phyloP scores from a whole-genome alignment of 192 early-diverging fungal genomes.

The Oehlia diaphana region DNA sequence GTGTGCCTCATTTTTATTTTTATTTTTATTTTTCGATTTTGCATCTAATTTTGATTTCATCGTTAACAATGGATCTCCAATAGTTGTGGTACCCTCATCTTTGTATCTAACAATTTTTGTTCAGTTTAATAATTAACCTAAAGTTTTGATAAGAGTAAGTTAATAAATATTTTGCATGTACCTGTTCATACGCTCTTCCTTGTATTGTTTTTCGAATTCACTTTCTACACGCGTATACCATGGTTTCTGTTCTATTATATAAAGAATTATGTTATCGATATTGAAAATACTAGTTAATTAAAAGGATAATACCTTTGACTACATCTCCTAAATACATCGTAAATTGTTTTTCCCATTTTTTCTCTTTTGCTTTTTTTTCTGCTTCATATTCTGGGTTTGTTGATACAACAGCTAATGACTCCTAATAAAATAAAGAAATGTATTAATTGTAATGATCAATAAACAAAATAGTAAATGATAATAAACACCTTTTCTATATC shows the following conservation, averaged over 20 bases:
- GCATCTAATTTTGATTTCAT: slow-evolving; percentile 37
- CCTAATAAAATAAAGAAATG: slow-evolving; percentile 11
- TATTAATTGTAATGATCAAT: background rate
- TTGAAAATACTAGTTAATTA: background rate
- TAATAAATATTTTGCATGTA: background rate
- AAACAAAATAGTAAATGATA: background rate
- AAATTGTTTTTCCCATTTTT: slow-evolving; percentile 55
- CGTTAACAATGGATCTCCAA: slow-evolving; percentile 43
- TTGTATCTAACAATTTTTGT: slow-evolving; percentile 3
- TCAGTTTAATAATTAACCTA: too few species aligned
- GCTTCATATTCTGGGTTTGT: slow-evolving; percentile 57
- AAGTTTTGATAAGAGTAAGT: background rate
- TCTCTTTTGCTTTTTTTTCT: slow-evolving; percentile 53
- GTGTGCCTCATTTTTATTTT: too few species aligned
- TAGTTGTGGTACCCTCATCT: slow-evolving; percentile 29
- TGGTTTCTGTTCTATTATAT: slow-evolving; percentile 12
- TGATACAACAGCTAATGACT: background rate
- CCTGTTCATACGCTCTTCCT: background rate
- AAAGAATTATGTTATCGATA: background rate
- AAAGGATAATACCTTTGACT: slow-evolving; percentile 32
- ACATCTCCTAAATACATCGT: slow-evolving; percentile 69
- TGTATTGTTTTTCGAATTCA: slow-evolving; percentile 6
- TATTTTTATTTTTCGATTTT: slow-evolving; percentile 24
- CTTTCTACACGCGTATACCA: background rate
- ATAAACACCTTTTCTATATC: slow-evolving; percentile 45